Evolutionary conservation across 129 eudicot genomes (phyloP).

Genomic region (sunflower (Helianthus annuus)): HanXRQr2.0-SUNRISE NC_035436.2:179936835-179937334

Average conservation of each 20-base stretch:
- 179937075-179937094: conserved; percentile 3
- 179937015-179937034: neutral
- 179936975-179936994: conserved; percentile 59
- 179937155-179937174: neutral
- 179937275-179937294: neutral
- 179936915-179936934: conserved; percentile 66
- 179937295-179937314: conserved; percentile 16
- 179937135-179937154: neutral
- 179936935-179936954: conserved; percentile 66
- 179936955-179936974: conserved; percentile 52
- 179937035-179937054: neutral
- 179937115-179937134: neutral
- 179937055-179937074: neutral
- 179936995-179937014: neutral
- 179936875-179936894: conserved; percentile 52
- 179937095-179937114: neutral
- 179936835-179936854: conserved; percentile 49
- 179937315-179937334: neutral
- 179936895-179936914: conserved; percentile 42
- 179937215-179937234: neutral
- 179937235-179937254: neutral
- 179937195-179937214: neutral
- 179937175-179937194: neutral
- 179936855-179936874: conserved; percentile 36
- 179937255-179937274: neutral